Percentiles rank a stretch among this genome's conserved stretches.
These are phyloP conservation scores for Suillus weaverae DNA, from an alignment of 768 basidiomycete genomes.

Conservation along the genomic window DNA sequence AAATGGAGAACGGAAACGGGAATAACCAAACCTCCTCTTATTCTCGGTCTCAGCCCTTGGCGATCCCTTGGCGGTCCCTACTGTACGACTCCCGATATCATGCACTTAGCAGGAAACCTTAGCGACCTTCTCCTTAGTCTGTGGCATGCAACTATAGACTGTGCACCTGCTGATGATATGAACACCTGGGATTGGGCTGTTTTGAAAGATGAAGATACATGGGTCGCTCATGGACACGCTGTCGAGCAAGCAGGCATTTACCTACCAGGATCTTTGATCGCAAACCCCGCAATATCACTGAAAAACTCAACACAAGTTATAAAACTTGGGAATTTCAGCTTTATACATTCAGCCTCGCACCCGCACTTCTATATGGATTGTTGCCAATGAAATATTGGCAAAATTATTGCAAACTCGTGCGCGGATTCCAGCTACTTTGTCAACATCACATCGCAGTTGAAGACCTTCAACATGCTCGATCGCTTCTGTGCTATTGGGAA, in stretches of 20 bases:
- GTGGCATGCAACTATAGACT: conserved; percentile 20
- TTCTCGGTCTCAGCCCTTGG: no score
- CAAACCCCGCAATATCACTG: conserved; percentile 26
- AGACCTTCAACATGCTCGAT: no score
- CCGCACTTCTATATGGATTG: conserved; percentile 15
- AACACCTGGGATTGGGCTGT: conserved; percentile 34
- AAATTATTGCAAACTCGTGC: no score
- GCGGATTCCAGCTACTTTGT: no score
- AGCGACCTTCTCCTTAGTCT: no score
- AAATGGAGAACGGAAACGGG: no score
- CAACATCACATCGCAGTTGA: no score
- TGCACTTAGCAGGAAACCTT: conserved; percentile 37
- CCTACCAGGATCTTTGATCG: conserved; percentile 22
- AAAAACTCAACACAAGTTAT: conserved; percentile 29
- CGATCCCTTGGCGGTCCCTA: no score
- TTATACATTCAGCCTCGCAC: conserved; percentile 20
- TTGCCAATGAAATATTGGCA: no score
- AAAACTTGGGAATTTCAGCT: conserved; percentile 30
- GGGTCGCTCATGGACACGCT: conserved; percentile 19
- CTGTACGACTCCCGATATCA: no score
- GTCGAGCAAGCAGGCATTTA: conserved; percentile 11
- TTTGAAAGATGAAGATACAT: conserved; percentile 19
- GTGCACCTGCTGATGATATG: conserved; percentile 17
- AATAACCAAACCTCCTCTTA: no score
- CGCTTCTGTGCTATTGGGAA: no score